Conservation (phyloP, 1,284 basidiomycete genomes). For the Macrocybe sp. region DNA sequence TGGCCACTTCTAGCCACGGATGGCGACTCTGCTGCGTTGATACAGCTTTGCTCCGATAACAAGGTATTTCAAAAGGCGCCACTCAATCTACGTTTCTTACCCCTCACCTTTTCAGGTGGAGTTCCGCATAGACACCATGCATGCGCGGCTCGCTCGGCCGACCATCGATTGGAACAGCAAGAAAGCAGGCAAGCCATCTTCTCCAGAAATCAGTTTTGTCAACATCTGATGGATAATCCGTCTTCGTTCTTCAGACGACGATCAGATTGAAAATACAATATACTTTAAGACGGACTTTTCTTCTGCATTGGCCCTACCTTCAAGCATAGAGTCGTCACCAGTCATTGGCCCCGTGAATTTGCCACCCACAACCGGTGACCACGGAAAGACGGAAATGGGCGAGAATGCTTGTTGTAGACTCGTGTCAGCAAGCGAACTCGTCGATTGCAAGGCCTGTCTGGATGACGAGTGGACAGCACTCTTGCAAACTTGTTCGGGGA, state of each 20-base stretch:
- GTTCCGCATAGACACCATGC: slow-evolving; percentile 62
- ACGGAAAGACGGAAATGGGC: slow-evolving; percentile 43
- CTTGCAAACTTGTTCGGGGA: slow-evolving; percentile 25
- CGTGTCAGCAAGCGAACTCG: slow-evolving; percentile 33
- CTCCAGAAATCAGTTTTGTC: not conserved
- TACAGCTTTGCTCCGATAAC: slow-evolving; percentile 67
- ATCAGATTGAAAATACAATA: slow-evolving; percentile 68
- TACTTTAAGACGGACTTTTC: slow-evolving; percentile 30
- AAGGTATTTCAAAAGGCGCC: slow-evolving; percentile 35
- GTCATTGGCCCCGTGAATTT: slow-evolving; percentile 13
- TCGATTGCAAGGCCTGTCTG: slow-evolving; percentile 59
- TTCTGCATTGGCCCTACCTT: slow-evolving; percentile 8
- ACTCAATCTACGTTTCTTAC: not conserved
- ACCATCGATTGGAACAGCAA: slow-evolving; percentile 78
- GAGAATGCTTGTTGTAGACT: slow-evolving; percentile 46
- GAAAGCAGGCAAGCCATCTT: slow-evolving; percentile 57
- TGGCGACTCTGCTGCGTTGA: slow-evolving; percentile 68
- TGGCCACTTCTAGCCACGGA: slow-evolving; percentile 72
- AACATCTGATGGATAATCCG: not conserved
- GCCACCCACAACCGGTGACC: slow-evolving; percentile 21
- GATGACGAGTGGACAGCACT: slow-evolving; percentile 36
- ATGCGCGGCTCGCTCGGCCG: slow-evolving; percentile 45
- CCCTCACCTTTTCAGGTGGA: slow-evolving; percentile 43
- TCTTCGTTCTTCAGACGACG: slow-evolving; percentile 52
- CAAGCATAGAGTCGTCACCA: slow-evolving; percentile 13